Evolutionary conservation across 2,329 filamentous ascomycete genomes (phyloP), one percentile per base, ranked within the genome.

Genomic region (Huntiella decipiens): DNA sequence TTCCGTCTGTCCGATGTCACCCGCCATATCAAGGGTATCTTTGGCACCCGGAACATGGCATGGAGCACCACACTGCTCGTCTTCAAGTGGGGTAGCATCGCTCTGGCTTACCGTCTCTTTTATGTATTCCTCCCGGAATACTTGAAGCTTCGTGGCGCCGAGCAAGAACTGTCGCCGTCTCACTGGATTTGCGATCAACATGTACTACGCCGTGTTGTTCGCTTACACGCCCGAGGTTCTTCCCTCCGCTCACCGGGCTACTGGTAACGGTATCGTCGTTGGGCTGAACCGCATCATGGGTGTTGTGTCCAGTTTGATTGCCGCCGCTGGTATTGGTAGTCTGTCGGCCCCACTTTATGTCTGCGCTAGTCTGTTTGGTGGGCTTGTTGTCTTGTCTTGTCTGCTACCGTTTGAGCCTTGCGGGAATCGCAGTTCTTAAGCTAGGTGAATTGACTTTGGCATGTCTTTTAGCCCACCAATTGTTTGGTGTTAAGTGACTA

Each of bases 201-300:
- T 83, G 50, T 82, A 83, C 58, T 84, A 84, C 53, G 74, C 76
- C 22, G 79, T 73, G 56, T 52, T 82, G 57, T 69, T 80, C 64
- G 58, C 81, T 58, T 68, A 83, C 63, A 61, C 79, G 49, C 68
- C 73, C 17, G 68, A 76, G 56, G 70, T 75, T 0, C 62, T 82
- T 1, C 78, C 78, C 0, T 76, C 69, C 38, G 78, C 79, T 0
- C 79, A 86, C 54, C 68, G 81, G 2, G 78, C 79, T 0, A 86
- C 81, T 0, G 81, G 81, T 8, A 85, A 83, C 54, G 80, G 45
- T 11, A 70, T 85, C 38, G 73, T 77, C 0, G 79, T 84, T 31
- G 77, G 72, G 0, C 74, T 72, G 51, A 85, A 85, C 53, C 67
- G 80, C 2, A 57, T 84, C 52, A 84, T 84, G 79, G 80, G 80